Conservation (phyloP, 164 flowering plant species). For the Vitis riparia region DNA sequence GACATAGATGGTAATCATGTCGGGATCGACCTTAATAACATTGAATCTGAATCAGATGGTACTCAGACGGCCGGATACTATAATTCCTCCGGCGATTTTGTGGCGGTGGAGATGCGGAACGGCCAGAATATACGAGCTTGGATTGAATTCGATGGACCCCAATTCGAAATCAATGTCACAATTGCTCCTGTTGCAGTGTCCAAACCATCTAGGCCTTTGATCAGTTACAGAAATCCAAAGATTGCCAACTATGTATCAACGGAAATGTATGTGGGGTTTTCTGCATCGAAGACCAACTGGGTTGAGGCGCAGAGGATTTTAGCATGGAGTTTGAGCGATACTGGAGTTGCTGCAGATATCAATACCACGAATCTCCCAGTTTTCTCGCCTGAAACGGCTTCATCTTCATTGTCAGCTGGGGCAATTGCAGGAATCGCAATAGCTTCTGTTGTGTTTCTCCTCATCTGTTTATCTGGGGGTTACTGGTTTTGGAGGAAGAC, state of each 20-base stretch:
- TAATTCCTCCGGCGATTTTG: constrained; percentile 27
- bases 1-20: constrained; percentile 73
- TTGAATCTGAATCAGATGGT: constrained; percentile 29
- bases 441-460: constrained; percentile 29
- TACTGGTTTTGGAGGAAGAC: constrained; percentile 43
- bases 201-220: constrained; percentile 46
- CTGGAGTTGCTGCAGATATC: constrained; percentile 52
- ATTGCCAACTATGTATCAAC: constrained; percentile 46
- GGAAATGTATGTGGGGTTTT: constrained; percentile 81
- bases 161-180: constrained; percentile 57
- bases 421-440: constrained; percentile 52
- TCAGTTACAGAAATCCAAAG: constrained; percentile 33
- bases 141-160: constrained; percentile 69
- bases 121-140: constrained; percentile 78
- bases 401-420: constrained; percentile 40
- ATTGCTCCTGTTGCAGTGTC: constrained; percentile 50
- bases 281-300: constrained; percentile 64
- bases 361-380: constrained; percentile 54
- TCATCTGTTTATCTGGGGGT: constrained; percentile 16
- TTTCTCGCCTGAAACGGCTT: constrained; percentile 30
- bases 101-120: constrained; percentile 46
- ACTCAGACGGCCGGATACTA: constrained; percentile 49
- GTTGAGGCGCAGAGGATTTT: constrained; percentile 64
- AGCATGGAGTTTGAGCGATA: constrained; percentile 78
- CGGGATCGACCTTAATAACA: constrained; percentile 64